Evolutionary conservation across 2,329 filamentous ascomycete genomes (phyloP).

Genomic region (Hypoxylon sp.): DNA sequence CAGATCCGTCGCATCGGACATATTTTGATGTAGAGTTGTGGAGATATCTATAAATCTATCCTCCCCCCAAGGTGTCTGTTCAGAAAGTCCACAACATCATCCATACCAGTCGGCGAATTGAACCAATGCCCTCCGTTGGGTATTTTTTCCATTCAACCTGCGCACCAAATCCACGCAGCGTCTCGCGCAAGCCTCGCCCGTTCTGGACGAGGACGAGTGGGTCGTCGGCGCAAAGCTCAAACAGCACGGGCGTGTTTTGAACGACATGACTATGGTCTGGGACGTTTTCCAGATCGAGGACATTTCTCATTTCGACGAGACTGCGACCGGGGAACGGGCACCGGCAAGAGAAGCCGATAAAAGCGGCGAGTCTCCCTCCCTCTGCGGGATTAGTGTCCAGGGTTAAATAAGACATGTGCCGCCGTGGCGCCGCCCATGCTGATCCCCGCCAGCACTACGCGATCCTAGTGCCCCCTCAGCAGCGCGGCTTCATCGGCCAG

Average conservation of each 20-base stretch:
- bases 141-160: constrained; percentile 62
- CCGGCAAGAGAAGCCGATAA: constrained; percentile 50
- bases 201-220: constrained; percentile 58
- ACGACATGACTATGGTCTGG: constrained; percentile 52
- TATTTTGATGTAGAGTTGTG: not conserved
- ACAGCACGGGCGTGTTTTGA: constrained; percentile 60
- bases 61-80: constrained; percentile 22
- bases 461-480: constrained; percentile 57
- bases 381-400: constrained; percentile 25
- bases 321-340: constrained; percentile 46
- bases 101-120: constrained; percentile 60
- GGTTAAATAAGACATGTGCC: constrained; percentile 46
- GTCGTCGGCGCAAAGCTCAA: constrained; percentile 65
- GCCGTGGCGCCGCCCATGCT: constrained; percentile 63
- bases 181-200: constrained; percentile 57
- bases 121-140: constrained; percentile 62
- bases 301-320: constrained; percentile 47
- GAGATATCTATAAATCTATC: not conserved
- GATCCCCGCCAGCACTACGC: constrained; percentile 62
- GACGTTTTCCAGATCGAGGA: constrained; percentile 51
- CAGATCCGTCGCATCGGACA: constrained; percentile 18
- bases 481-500: constrained; percentile 55
- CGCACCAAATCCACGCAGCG: constrained; percentile 57
- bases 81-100: constrained; percentile 60
- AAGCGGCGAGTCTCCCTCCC: constrained; percentile 43